phyloP scores from a whole-genome alignment of 2,329 filamentous ascomycete genomes.

The Diaporthe citri region DNA sequence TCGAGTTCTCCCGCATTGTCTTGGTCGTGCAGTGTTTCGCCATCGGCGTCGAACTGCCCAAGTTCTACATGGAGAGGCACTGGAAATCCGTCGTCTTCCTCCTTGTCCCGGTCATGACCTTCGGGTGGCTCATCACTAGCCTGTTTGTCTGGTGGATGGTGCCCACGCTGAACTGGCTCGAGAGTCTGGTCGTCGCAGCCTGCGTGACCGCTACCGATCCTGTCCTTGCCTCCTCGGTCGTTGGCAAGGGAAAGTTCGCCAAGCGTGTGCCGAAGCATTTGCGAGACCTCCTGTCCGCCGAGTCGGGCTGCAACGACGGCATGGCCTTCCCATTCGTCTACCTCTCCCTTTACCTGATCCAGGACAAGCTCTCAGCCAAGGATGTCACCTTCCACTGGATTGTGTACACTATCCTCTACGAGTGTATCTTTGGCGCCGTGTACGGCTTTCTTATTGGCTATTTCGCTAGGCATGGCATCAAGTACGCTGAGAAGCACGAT shows the following conservation, averaged over 20 bases:
- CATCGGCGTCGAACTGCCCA: conserved; percentile 89
- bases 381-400: conserved; percentile 88
- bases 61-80: conserved; percentile 97
- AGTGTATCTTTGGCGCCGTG: conserved; percentile 92
- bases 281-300: conserved; percentile 92
- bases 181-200: conserved; percentile 87
- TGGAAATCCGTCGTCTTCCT: conserved; percentile 93
- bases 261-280: conserved; percentile 98
- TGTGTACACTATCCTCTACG: conserved; percentile 90
- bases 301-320: conserved; percentile 98
- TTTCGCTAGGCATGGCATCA: conserved; percentile 89
- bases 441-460: conserved; percentile 93
- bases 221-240: conserved; percentile 95
- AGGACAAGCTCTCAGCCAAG: conserved; percentile 77
- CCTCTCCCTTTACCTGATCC: conserved; percentile 88
- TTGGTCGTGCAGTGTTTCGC: conserved; percentile 94
- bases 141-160: conserved; percentile 96
- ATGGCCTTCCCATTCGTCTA: conserved; percentile 99
- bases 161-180: conserved; percentile 84
- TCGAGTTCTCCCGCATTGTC: conserved; percentile 91
- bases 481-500: conserved; percentile 84
- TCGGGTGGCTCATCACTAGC: conserved; percentile 93
- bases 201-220: conserved; percentile 98
- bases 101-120: conserved; percentile 96
- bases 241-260: conserved; percentile 98